These are phyloP conservation scores for Grigorovia transvaalensis DNA, from an alignment of 805 yeast genomes.

Conservation along the genomic window DNA sequence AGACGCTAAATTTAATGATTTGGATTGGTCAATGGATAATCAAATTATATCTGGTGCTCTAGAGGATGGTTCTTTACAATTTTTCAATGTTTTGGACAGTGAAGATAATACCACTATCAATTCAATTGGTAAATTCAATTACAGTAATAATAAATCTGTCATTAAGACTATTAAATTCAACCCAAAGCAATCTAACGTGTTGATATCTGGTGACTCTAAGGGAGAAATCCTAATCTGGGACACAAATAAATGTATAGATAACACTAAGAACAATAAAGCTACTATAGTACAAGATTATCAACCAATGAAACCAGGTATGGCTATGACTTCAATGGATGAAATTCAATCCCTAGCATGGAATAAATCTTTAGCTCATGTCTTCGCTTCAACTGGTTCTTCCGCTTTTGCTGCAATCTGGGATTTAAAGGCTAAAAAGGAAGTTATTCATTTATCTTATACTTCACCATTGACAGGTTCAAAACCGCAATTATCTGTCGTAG, in stretches of 20 bases:
- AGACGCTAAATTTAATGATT: constrained; percentile 59
- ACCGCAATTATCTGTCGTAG: constrained; percentile 69
- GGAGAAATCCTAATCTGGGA: constrained; percentile 93
- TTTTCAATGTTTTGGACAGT: constrained; percentile 32
- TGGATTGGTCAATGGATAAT: constrained; percentile 69
- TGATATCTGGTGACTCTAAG: constrained; percentile 68
- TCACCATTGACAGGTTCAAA: constrained; percentile 40
- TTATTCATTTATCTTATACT: constrained; percentile 68
- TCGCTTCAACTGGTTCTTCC: constrained; percentile 80
- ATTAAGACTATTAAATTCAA: constrained; percentile 71
- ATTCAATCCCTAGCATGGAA: constrained; percentile 84
- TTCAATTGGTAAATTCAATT: constrained; percentile 40
- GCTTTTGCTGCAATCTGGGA: constrained; percentile 94
- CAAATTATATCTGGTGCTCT: constrained; percentile 78
- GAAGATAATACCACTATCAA: constrained; percentile 31
- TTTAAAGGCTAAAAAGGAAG: constrained; percentile 76
- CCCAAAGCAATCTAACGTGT: constrained; percentile 54
- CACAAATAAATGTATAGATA: constrained; percentile 47
- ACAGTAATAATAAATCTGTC: constrained; percentile 50
- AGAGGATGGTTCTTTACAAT: constrained; percentile 69
- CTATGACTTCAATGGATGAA: constrained; percentile 73
- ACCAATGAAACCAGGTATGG: constrained; percentile 58
- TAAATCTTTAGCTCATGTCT: constrained; percentile 66
- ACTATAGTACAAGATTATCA: constrained; percentile 13
- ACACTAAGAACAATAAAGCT: constrained; percentile 6